Base-by-base conservation (phyloP, 495 filamentous ascomycete species). In the Cryomyces minteri region DNA sequence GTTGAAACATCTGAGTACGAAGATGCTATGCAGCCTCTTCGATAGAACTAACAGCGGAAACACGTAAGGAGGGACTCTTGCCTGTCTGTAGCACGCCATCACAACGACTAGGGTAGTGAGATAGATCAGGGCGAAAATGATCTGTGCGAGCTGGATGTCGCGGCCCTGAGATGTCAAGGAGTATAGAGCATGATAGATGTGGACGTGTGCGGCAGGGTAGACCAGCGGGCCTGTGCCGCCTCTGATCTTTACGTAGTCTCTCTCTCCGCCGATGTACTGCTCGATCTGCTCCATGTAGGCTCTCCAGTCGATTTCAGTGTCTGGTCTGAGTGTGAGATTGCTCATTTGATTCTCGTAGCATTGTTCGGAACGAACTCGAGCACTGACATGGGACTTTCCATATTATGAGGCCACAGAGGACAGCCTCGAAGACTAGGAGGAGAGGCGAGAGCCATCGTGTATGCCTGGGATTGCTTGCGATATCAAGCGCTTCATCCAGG, bases 281-380 rank as follows among this genome's bases (percentile, higher is more conserved):
- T 72, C 61, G 43, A 95, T 65, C 53, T 98, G 90, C 53, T 94
- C 71, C 88, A 96, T 96, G 61, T 98, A 98, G 2, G 88, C 85
- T 43, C 68, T 71, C 90, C 90, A 98, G 63, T 98, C 90, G 56
- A 98, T 98, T 59, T 98, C 90, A 39, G 90, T 98, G 60, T 98
- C 90, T 96, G 54, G 8, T 43, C n/a, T 36, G 18, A 34, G 39
- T 38, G 2, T 25, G 1, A 25, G 18, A 25, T 25, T 25, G 18
- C 2, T 1, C 18, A 25, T 25, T 1, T 25, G 34, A 10, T 10
- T 38, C 3, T 38, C 9, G 3, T 38, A 3, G 34, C 9, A 38
- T 38, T 38, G 12, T 25, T 25, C 9, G 28, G 10, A 37, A 41
- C 5, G 18, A 9, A 6, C 31, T 38, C 30, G 46, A 50, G 12